phyloP scores from a whole-genome alignment of 2,329 filamentous ascomycete species.

The Fusarium phyllophilum region DNA sequence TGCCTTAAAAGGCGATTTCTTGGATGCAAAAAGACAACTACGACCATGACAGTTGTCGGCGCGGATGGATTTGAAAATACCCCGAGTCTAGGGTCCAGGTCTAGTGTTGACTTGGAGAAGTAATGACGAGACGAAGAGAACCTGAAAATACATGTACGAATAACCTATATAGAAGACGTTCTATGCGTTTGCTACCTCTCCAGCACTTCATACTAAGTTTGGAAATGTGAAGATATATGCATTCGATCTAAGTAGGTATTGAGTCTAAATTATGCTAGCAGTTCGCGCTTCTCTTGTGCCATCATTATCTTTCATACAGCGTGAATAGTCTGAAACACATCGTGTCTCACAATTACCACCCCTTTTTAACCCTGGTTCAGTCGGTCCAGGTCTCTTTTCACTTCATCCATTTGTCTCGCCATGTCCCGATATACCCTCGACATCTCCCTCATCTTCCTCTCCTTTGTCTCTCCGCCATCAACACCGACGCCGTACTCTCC shows the following conservation, averaged over 20 bases:
- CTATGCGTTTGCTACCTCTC: not conserved
- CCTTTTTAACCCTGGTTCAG: slow-evolving; percentile 42
- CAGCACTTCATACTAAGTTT: not conserved
- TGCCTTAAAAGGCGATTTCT: not conserved
- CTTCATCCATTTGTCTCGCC: slow-evolving; percentile 60
- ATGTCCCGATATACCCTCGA: slow-evolving; percentile 62
- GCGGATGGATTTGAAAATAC: slow-evolving; percentile 40
- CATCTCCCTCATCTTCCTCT: slow-evolving; percentile 64
- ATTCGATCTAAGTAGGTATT: not conserved
- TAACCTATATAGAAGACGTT: slow-evolving; percentile 33
- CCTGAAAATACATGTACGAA: slow-evolving; percentile 39
- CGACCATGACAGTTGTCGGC: slow-evolving; percentile 27
- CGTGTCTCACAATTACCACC: not conserved
- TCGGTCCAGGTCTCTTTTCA: slow-evolving; percentile 57
- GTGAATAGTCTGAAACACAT: not conserved
- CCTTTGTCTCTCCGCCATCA: slow-evolving; percentile 53
- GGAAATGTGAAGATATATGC: not conserved
- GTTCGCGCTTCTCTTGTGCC: not conserved
- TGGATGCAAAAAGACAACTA: slow-evolving; percentile 27
- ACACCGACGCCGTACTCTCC: slow-evolving; percentile 60
- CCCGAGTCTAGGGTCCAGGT: slow-evolving; percentile 37
- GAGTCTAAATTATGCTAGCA: not conserved
- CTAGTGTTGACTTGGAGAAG: slow-evolving; percentile 13
- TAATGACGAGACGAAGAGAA: slow-evolving; percentile 37
- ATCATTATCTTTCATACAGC: slow-evolving; percentile 2